These are phyloP conservation scores for Vicia sativa DNA, from an alignment of 306 rosid genomes.

Conservation along the genomic window DNA sequence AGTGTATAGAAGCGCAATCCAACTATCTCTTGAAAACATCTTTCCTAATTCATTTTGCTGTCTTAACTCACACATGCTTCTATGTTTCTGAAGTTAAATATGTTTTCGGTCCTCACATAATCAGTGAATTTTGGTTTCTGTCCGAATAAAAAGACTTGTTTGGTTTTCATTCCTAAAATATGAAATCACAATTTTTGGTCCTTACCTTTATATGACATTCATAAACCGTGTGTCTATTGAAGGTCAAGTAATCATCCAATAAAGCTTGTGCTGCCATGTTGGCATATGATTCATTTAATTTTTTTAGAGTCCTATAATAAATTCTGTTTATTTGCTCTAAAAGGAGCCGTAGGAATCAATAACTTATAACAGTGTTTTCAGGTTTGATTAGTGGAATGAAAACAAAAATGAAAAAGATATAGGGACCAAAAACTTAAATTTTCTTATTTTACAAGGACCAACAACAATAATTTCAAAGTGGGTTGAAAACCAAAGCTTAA, in stretches of 20 bases:
- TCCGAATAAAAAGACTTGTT: background rate
- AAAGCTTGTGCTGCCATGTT: background rate
- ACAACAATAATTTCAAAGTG: background rate
- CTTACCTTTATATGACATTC: background rate
- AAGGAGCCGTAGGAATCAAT: background rate
- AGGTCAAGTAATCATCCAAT: background rate
- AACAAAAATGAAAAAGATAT: background rate
- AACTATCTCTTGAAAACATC: slow-evolving; percentile 22
- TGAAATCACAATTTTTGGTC: background rate
- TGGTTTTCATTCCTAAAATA: background rate
- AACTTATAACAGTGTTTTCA: background rate
- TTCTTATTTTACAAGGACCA: background rate
- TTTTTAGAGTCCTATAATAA: background rate
- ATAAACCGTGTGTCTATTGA: background rate
- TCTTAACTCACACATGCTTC: slow-evolving; percentile 13
- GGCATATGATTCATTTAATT: background rate
- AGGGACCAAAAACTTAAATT: background rate
- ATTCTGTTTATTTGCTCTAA: background rate
- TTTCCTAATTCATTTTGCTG: slow-evolving; percentile 28
- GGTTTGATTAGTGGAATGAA: background rate
- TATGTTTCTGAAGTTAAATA: slow-evolving; percentile 2
- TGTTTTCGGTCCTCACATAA: background rate
- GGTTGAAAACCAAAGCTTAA: background rate
- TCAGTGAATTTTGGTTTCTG: background rate
- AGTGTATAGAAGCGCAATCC: background rate